These are phyloP conservation scores for Lactifluus hygrophoroides DNA, from an alignment of 768 basidiomycete genomes.

Conservation along the genomic window DNA sequence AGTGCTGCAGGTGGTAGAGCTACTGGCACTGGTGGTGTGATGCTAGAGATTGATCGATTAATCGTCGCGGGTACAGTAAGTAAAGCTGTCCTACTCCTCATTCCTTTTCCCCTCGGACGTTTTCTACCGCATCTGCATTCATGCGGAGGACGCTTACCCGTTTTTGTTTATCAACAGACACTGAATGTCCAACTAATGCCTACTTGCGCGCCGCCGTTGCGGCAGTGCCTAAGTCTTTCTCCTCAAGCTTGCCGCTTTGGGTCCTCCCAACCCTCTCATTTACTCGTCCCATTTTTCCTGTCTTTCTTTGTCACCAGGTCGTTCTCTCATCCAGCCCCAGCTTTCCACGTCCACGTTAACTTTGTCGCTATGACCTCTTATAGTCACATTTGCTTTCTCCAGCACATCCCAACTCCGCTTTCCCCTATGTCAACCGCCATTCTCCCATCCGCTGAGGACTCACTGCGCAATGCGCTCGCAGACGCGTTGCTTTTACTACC, in stretches of 20 bases:
- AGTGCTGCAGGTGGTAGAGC: too few relatives aligned
- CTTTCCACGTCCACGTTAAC: too few relatives aligned
- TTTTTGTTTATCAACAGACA: conserved; percentile 36
- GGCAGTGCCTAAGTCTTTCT: conserved; percentile 53
- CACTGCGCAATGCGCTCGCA: conserved; percentile 49
- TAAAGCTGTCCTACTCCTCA: conserved; percentile 7
- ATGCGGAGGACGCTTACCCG: conserved; percentile 32
- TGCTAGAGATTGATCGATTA: conserved; percentile 39
- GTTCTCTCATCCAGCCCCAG: conserved; percentile 74
- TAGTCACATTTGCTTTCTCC: conserved; percentile 76
- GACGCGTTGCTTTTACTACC: conserved; percentile 80
- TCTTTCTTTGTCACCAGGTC: conserved; percentile 41
- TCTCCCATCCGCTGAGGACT: conserved; percentile 16
- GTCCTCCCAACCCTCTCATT: conserved; percentile 55
- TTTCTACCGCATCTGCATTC: conserved; percentile 38
- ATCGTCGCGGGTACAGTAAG: conserved; percentile 39
- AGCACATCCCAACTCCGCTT: conserved; percentile 65
- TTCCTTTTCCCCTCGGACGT: conserved; percentile 31
- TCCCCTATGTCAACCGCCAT: conserved; percentile 36
- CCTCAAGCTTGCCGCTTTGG: conserved; percentile 57
- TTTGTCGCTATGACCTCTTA: conserved; percentile 72
- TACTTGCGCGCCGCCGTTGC: conserved; percentile 21
- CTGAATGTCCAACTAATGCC: conserved; percentile 22
- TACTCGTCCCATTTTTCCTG: conserved; percentile 47
- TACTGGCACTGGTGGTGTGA: background rate